Evolutionary conservation across 768 basidiomycete species (phyloP).

Genomic region (Pisolithus orientalis): DNA sequence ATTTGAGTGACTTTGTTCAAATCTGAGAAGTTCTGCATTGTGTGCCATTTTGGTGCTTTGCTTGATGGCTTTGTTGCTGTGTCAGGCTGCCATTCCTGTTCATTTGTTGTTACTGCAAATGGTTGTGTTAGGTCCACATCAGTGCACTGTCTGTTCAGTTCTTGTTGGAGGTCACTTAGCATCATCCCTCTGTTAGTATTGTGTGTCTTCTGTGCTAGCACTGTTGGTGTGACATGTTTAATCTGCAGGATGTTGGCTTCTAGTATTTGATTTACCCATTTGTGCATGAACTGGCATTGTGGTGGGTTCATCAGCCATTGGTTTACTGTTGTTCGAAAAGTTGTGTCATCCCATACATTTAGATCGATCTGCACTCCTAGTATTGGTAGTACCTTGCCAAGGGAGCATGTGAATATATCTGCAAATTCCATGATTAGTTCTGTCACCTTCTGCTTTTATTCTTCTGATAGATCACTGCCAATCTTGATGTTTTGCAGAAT

Average conservation of each 20-base stretch:
- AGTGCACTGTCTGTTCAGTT: slow-evolving; percentile 18
- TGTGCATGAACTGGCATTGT: not conserved
- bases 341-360: not conserved
- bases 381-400: slow-evolving; percentile 32
- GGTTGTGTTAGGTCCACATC: not conserved
- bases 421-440: slow-evolving; percentile 26
- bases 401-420: slow-evolving; percentile 33
- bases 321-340: not conserved
- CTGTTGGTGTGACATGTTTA: slow-evolving; percentile 13
- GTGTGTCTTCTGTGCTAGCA: slow-evolving; percentile 33
- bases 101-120: not conserved
- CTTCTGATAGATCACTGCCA: slow-evolving; percentile 24
- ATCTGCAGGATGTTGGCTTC: not conserved
- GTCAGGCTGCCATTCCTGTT: not conserved
- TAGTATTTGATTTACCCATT: not conserved
- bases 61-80: not conserved
- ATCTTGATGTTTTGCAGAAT: slow-evolving; percentile 18
- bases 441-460: slow-evolving; percentile 17
- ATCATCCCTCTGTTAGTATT: slow-evolving; percentile 20
- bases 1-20: not conserved
- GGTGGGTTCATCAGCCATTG: not conserved
- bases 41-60: not conserved
- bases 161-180: slow-evolving; percentile 28
- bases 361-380: not conserved
- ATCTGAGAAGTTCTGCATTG: not conserved